Base-by-base conservation (phyloP, 2,329 filamentous ascomycete species). In the Fusarium redolens region DNA sequence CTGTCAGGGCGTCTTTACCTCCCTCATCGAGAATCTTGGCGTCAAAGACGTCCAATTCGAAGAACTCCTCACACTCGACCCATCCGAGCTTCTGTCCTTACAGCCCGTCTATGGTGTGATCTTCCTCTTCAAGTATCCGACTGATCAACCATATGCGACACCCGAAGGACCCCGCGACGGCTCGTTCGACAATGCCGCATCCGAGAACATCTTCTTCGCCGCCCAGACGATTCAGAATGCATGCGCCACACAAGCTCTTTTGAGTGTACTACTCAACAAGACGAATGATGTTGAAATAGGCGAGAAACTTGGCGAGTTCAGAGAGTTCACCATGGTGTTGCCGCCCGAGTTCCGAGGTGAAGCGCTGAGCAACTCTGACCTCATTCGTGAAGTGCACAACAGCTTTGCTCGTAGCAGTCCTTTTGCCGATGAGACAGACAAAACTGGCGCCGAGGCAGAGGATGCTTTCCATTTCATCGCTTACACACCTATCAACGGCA, bases 381-480 rank as follows among this genome's bases (percentile, higher is more conserved):
- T 90, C 40, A 93, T 95, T 78, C 90, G 92, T 35, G 89, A 90
- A 79, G 93, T 93, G 61, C 95, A 98, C 86, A 98, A 98, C 82
- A 93, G 92, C 70, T 97, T 98, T 82, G 94, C 95, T 47, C 88
- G 92, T 70, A 93, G 92, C 68, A 97, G 92, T 66, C 96, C 96
- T 5, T 99, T 99, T 80, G 91, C 93, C 60, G 95, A 97, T 82
- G 96, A 99, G 87, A 97, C 94, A 69, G 90, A 92, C 75, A 78
- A 77, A 71, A 77, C 90, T 15, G 89, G 89, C 18, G 71, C 48
- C 25, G 90, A 90, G 69, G 87, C 93, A 61, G 95, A 97, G 78
- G 96, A 98, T 79, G 93, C 96, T 33, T 99, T 97, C 84, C 96
- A 99, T 85, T 99, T 99, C 83, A 95, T 99, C 78, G 96, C 95